phyloP scores from a whole-genome alignment of 192 early-diverging fungal genomes.

The Podila clonocystis region DNA sequence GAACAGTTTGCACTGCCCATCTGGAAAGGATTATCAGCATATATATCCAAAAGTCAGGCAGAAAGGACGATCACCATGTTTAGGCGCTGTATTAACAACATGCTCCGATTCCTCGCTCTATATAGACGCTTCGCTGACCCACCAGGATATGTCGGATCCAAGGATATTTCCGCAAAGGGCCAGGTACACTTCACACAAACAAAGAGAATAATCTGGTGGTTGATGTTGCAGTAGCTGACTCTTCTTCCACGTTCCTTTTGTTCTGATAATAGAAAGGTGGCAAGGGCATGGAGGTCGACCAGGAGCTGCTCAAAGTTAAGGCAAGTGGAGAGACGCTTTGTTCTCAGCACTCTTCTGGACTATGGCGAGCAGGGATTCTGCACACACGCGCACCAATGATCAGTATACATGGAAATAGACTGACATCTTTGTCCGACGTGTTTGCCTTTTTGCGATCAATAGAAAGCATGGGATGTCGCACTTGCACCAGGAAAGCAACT shows the following conservation, averaged over 20 bases:
- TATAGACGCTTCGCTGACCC: conserved; percentile 20
- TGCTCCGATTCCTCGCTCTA: neutral
- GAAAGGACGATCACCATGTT: neutral
- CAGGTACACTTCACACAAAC: conserved; percentile 6
- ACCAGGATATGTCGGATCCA: conserved; percentile 40
- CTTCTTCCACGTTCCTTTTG: neutral
- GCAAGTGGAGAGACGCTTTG: neutral
- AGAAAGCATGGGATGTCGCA: conserved; percentile 99
- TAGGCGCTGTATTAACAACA: neutral
- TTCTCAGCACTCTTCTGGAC: neutral
- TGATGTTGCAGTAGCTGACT: neutral
- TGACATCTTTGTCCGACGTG: neutral
- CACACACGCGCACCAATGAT: neutral
- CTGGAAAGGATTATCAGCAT: no score
- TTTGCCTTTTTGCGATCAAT: neutral
- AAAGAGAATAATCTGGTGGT: neutral
- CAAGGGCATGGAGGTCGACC: conserved; percentile 8
- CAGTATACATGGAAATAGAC: neutral
- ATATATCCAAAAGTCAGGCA: neutral
- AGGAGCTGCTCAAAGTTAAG: conserved; percentile 49
- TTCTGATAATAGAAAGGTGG: conserved; percentile 2
- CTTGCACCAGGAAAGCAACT: conserved; percentile 89
- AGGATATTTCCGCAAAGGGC: conserved; percentile 34
- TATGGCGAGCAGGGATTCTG: no score
- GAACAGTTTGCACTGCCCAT: neutral